phyloP scores from a whole-genome alignment of 192 early-diverging fungal genomes.

The Coemansia sp. region DNA sequence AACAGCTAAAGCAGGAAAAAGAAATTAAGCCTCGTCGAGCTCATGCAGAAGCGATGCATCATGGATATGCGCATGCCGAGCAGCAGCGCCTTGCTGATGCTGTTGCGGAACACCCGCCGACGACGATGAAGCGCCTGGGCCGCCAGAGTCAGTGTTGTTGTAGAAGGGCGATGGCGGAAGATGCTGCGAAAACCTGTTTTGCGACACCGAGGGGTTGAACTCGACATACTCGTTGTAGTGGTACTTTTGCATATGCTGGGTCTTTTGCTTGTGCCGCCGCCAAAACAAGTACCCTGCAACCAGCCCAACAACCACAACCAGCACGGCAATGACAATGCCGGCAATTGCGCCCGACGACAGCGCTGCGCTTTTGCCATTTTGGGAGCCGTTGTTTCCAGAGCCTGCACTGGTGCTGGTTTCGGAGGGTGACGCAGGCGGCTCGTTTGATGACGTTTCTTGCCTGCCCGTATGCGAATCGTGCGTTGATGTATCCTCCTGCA shows the following conservation, averaged over 20 bases:
- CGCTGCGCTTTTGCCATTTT: too few species aligned
- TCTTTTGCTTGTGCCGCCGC: constrained; percentile 46
- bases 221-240: constrained; percentile 51
- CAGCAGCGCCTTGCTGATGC: too few species aligned
- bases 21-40: constrained; percentile 34
- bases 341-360: constrained; percentile 39
- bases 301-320: constrained; percentile 14
- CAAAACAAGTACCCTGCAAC: constrained; percentile 41
- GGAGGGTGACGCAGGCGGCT: not conserved
- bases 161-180: constrained; percentile 1
- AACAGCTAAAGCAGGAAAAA: not conserved
- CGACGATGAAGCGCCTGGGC: not conserved
- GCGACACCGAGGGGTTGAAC: constrained; percentile 32
- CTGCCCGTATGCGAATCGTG: not conserved
- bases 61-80: not conserved
- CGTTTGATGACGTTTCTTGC: not conserved
- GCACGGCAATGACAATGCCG: constrained; percentile 35
- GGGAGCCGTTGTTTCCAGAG: too few species aligned
- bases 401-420: not conserved
- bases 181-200: not conserved
- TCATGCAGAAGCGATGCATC: constrained; percentile 34
- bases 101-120: not conserved
- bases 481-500: not conserved
- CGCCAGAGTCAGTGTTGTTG: not conserved
- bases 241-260: constrained; percentile 36